Evolutionary conservation across 2,329 filamentous ascomycete species (phyloP), one percentile per base, ranked within the genome.

Genomic region (Volutella citrinella): DNA sequence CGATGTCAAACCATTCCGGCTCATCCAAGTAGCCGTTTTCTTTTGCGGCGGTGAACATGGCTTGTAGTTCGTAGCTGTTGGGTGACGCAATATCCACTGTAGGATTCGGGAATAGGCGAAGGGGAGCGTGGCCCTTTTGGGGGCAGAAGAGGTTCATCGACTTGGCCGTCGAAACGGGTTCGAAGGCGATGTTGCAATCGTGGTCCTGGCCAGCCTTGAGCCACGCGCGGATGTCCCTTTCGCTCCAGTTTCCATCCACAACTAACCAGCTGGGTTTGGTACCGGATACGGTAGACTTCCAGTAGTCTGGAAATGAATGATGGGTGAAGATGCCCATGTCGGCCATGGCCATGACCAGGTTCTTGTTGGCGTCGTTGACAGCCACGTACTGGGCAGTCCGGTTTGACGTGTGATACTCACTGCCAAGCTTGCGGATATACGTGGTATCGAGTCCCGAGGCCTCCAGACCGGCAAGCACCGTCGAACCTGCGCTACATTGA

Each of bases 341-440:
- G 5, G 91, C 90, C 87, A 96, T 95, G 27, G 89, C 91, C 43
- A 96, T 64, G n/a, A 90, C 74, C 4, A 98, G 76, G 44, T 90
- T 84, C 59, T 89, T 94, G 40, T 83, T 78, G 1, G 70, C 70
- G 54, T 94, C 86, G 57, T 97, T 98, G 45, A 97, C 70, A 12
- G 91, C 85, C 4, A 97, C 78, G 57, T 97, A 97, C 59, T 96
- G 89, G 1, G 90, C 88, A 3, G 91, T 97, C 36, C 85, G 76
- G 19, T 71, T 72, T 3, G 73, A 70, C 4, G 69, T 69, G 15
- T 60, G 64, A 40, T 67, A 66, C 26, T 70, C 60, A 12, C 62
- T 64, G 11, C 64, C 61, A 5, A 85, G 63, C 31, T 70, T 64
- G 41, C 76, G 73, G 31, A 96, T 77, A 24, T 78, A 80, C 10